Base-by-base conservation (phyloP, 2,329 filamentous ascomycete genomes). In the Sordariomycetes sp. region DNA sequence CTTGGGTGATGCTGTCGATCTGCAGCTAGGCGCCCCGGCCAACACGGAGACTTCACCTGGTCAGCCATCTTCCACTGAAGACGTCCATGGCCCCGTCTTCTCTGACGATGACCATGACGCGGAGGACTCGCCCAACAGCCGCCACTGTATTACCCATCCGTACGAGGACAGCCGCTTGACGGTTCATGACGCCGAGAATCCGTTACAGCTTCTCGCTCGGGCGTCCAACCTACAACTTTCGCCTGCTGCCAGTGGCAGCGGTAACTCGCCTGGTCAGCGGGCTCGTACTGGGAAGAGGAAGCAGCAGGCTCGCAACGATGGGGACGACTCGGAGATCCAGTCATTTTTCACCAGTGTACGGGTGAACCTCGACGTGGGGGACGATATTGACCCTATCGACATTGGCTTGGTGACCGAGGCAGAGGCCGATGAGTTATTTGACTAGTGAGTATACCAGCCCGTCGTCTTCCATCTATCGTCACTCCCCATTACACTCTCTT, bases 131-230 rank as follows among this genome's bases (percentile, higher is more conserved):
- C 62, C 59, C 22, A 59, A 61, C 55, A 62, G 58, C 58, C 60
- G 59, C 39, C 39, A 56, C 12, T 62, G 10, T 58, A 65, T 65
- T 59, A 65, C 64, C 52, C 61, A 59, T 32, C 60, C 56, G 10
- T 58, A 64, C 1, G 74, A 77, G 42, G 80, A 82, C 57, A 77
- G 72, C 54, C 28, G 28, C 28, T 74, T 86, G 35, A 77, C 82
- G 13, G 72, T 87, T 28, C 85, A 89, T 62, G 86, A 88, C 65
- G 86, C 86, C 3, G 86, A 90, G 64, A 90, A 89, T 60, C 86
- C 86, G 0, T 71, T 89, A 5, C 86, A 90, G 66, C 71, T 89
- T 17, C 80, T 90, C 36, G 86, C 86, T 2, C 78, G 86, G 35
- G 86, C 86, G 1, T 89, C 86, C 0, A 85, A 87, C 67, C 75